Percentiles rank a stretch among this genome's conserved stretches.
These are phyloP conservation scores for Heracleum sosnowskyi DNA, from an alignment of 129 eudicot species.

Conservation along the genomic window DNA sequence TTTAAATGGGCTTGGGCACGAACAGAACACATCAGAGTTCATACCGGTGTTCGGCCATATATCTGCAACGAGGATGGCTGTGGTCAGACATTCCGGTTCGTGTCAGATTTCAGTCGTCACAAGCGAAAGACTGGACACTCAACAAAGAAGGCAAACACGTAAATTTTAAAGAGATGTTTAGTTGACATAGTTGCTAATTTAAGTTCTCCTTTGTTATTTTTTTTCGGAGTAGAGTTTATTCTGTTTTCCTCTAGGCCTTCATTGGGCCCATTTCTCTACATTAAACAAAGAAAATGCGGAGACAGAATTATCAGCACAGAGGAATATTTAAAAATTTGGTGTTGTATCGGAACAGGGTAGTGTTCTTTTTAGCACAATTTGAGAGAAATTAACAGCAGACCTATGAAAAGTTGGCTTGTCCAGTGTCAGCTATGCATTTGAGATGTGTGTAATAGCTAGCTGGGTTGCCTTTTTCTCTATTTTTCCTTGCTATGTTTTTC, in stretches of 20 bases:
- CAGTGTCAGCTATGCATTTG: neutral
- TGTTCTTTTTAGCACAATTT: neutral
- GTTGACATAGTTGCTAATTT: conserved; percentile 29
- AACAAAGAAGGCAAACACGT: conserved; percentile 44
- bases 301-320: conserved; percentile 2
- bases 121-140: conserved; percentile 92
- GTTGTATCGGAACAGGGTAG: neutral
- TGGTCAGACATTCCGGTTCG: conserved; percentile 93
- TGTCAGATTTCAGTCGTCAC: conserved; percentile 98
- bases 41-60: conserved; percentile 91
- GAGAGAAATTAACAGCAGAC: neutral
- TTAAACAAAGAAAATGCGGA: conserved; percentile 13
- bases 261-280: conserved; percentile 24
- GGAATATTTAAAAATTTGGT: neutral
- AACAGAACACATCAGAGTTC: conserved; percentile 90
- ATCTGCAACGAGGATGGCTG: conserved; percentile 65
- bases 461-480: no score
- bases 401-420: neutral
- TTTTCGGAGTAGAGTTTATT: conserved; percentile 25
- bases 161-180: conserved; percentile 6
- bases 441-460: no score
- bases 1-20: conserved; percentile 99
- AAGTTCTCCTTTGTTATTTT: conserved; percentile 22
- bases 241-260: conserved; percentile 23
- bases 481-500: no score